phyloP scores from a whole-genome alignment of 1,139 yeast species.

The Lodderomyces parapsilosis region DNA sequence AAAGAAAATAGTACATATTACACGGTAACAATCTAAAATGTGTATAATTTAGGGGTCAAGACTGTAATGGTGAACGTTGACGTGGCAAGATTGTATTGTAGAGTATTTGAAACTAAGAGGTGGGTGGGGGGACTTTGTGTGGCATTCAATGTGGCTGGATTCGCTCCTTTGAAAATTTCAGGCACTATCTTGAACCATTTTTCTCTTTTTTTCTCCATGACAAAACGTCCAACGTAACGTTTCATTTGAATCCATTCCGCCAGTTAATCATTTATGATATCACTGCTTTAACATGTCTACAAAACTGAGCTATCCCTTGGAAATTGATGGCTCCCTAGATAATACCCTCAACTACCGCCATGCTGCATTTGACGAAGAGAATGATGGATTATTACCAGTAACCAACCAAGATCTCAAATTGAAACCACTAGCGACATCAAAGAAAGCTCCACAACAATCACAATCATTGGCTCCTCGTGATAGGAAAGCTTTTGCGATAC shows the following conservation, averaged over 20 bases:
- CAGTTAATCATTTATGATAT: neutral
- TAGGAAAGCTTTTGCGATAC: constrained; percentile 67
- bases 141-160: too few relatives aligned
- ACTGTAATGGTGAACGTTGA: too few relatives aligned
- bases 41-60: neutral
- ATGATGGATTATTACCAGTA: constrained; percentile 38
- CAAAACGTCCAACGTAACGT: neutral
- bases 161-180: too few relatives aligned
- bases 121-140: too few relatives aligned
- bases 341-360: constrained; percentile 22
- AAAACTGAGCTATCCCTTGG: neutral
- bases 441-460: constrained; percentile 5
- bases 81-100: too few relatives aligned
- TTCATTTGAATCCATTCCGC: neutral
- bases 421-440: constrained; percentile 6
- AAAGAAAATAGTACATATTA: neutral
- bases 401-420: constrained; percentile 23
- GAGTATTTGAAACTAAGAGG: too few relatives aligned
- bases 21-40: neutral
- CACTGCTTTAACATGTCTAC: constrained; percentile 1
- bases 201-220: neutral
- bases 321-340: constrained; percentile 12
- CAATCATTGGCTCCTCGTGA: constrained; percentile 41
- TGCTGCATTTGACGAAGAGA: constrained; percentile 28
- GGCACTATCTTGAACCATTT: too few relatives aligned